Evolutionary conservation across 1,139 yeast genomes (phyloP), one percentile per base, ranked within the genome.

Genomic region (Entelexis sorbosivorans): DNA sequence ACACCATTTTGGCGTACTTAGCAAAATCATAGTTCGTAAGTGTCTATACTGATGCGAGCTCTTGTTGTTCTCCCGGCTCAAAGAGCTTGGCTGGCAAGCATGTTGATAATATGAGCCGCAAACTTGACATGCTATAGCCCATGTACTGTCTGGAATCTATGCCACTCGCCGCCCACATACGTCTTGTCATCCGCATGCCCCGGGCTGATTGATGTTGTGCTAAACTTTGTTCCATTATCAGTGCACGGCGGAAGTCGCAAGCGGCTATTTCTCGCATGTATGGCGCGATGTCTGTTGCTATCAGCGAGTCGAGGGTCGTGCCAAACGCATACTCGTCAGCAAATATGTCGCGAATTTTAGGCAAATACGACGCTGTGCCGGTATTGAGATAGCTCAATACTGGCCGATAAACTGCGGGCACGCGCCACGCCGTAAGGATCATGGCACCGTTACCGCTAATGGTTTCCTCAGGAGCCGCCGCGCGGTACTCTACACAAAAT

Each of bases 211-310:
- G 53, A n/a, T 42, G 10, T 14, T 47, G 43, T 20, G 36, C 36
- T 6, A 55, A 29, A 26, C 47, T 42, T 24, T 44, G 24, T 20
- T 42, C 52, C 47, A 47, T 40, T 2, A 24, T 34, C 31, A 24
- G 33, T 40, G 26, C 31, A 2, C 62, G 55, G 11, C 38, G 42
- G 14, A 38, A 38, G 34, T 64, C 68, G 5, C 54, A 50, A 17
- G 59, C 52, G 3, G 66, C 69, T 57, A 66, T 64, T 1, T 48
- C 47, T 7, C 69, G 58, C 24, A 60, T 53, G 47, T 53, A 60
- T 2, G 69, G 69, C 1, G 59, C 58, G 11, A 64, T 48, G 33
- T 66, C 68, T 13, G 14, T 14, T 5, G 47, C 50, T 1, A 45
- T 20, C 22, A 32, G 3, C 3, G 32, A 8, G 14, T 35, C 42